A percentile compares a stretch with the other conserved stretches of the same genome.
These are phyloP conservation scores for Clohesyomyces aquaticus DNA, from an alignment of 495 filamentous ascomycete genomes.

Conservation along the genomic window DNA sequence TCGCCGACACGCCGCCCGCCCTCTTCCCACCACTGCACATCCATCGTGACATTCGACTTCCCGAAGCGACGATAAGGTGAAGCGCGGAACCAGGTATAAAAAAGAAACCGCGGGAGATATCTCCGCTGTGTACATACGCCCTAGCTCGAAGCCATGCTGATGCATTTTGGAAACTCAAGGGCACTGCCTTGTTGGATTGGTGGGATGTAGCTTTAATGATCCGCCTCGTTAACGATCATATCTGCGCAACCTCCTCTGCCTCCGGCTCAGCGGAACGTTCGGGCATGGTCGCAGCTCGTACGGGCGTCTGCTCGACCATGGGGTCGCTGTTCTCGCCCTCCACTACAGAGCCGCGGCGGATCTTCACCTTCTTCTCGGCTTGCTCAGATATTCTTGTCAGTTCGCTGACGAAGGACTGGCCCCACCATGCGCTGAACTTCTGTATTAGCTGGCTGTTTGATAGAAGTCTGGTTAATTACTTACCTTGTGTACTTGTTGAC, in stretches of 20 bases:
- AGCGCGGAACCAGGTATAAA: no score
- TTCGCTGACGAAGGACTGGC: conserved; percentile 88
- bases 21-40: no score
- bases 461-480: conserved; percentile 12
- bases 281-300: not conserved
- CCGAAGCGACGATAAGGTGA: no score
- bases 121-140: not conserved
- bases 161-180: not conserved
- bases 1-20: no score
- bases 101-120: no score
- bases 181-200: not conserved
- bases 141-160: not conserved
- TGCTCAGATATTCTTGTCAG: conserved; percentile 70
- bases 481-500: conserved; percentile 86
- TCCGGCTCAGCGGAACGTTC: not conserved
- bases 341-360: not conserved
- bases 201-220: not conserved
- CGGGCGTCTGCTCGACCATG: not conserved
- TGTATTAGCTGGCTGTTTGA: conserved; percentile 17
- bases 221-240: no score
- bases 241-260: not conserved
- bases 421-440: conserved; percentile 86
- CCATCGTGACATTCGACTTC: no score
- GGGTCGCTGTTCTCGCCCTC: not conserved
- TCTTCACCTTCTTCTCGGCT: conserved; percentile 51